phyloP scores from a whole-genome alignment of 2,329 filamentous ascomycete genomes.

The Talaromyces rugulosus region DNA sequence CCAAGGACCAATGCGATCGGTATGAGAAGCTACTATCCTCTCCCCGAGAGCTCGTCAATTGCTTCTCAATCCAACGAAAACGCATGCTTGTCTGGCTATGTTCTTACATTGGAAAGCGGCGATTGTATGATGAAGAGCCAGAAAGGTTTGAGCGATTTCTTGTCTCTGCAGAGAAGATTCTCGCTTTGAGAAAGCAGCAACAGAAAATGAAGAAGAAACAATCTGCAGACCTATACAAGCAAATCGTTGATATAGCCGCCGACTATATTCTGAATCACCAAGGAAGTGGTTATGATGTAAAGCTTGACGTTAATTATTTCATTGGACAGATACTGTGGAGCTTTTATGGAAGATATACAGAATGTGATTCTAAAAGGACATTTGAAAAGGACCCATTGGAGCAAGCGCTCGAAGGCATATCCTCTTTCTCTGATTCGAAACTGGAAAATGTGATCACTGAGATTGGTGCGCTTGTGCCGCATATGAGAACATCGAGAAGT shows the following conservation, averaged over 20 bases:
- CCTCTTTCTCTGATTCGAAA: conserved; percentile 3
- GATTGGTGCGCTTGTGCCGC: not conserved
- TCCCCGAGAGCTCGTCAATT: not conserved
- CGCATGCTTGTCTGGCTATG: conserved; percentile 3
- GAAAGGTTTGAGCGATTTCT: conserved; percentile 1
- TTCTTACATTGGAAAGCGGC: not conserved
- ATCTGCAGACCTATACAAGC: not conserved
- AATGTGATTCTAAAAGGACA: not conserved
- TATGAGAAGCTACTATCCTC: not conserved
- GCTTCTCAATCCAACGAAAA: not conserved
- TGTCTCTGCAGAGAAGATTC: conserved; percentile 3
- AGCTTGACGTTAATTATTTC: conserved; percentile 1
- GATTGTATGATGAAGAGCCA: not conserved
- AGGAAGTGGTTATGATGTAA: not conserved
- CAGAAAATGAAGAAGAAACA: not conserved
- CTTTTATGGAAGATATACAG: conserved; percentile 6
- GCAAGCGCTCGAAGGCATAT: not conserved
- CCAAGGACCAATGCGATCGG: conserved; percentile 4
- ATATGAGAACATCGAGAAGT: not conserved
- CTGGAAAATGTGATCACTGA: not conserved
- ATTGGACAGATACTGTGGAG: conserved; percentile 6
- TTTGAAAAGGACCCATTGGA: conserved; percentile 1
- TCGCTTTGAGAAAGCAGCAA: conserved; percentile 1
- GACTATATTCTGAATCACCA: conserved; percentile 4
- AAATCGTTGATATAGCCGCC: not conserved